phyloP scores from a whole-genome alignment of 805 yeast genomes.

The Cephaloascus fragrans region DNA sequence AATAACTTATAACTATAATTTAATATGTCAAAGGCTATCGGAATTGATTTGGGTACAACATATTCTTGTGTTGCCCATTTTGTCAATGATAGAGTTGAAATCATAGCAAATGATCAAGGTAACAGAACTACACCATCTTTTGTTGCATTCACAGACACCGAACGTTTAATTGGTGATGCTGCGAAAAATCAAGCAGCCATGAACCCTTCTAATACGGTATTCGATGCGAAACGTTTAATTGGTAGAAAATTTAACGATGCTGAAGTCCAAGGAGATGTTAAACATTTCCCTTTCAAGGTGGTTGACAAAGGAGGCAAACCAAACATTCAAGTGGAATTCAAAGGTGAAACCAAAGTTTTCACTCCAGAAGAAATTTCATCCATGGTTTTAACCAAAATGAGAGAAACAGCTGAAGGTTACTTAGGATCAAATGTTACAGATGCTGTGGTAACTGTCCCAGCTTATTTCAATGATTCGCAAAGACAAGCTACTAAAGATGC shows the following conservation, averaged over 20 bases:
- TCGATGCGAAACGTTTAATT: conserved; percentile 42
- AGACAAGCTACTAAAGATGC: conserved; percentile 44
- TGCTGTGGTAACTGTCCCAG: conserved; percentile 41
- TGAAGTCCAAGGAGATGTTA: conserved; percentile 48
- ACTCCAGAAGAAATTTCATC: conserved; percentile 40
- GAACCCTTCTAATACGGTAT: conserved; percentile 39
- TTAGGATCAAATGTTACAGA: conserved; percentile 67
- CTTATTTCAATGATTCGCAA: conserved; percentile 40
- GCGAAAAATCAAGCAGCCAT: conserved; percentile 42
- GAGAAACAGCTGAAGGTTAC: conserved; percentile 79
- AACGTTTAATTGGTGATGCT: conserved; percentile 43
- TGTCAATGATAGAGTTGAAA: conserved; percentile 35
- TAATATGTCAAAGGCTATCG: conserved; percentile 25
- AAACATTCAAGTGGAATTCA: conserved; percentile 34
- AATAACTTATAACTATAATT: no score
- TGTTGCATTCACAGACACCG: conserved; percentile 38
- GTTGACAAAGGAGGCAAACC: conserved; percentile 36
- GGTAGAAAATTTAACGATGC: conserved; percentile 56
- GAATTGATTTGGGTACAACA: conserved; percentile 44
- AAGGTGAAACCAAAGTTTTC: conserved; percentile 36
- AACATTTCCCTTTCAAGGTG: conserved; percentile 39
- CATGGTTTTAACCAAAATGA: conserved; percentile 41
- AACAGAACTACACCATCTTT: conserved; percentile 42
- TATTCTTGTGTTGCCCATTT: conserved; percentile 42
- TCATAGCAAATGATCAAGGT: conserved; percentile 43